Evolutionary conservation across 2,329 filamentous ascomycete species (phyloP).

Genomic region (Fusarium subtropicale): DNA sequence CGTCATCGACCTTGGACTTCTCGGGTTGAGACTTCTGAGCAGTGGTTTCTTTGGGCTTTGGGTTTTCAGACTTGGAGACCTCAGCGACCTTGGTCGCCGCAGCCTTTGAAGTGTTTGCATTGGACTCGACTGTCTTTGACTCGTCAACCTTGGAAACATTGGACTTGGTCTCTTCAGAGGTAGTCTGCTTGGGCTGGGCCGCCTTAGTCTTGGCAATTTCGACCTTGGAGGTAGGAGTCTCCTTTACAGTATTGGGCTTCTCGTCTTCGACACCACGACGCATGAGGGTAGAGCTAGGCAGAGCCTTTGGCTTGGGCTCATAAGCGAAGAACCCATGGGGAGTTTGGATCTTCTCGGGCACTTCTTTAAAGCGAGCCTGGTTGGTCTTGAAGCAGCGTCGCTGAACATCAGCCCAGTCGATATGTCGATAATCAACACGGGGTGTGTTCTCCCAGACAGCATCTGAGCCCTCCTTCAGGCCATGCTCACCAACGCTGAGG

Average conservation of each 20-base stretch:
- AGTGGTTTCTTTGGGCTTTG: constrained; percentile 2
- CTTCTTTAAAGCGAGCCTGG: constrained; percentile 71
- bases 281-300: constrained; percentile 14
- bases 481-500: constrained; percentile 85
- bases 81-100: constrained; percentile 8
- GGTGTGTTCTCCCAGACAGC: constrained; percentile 77
- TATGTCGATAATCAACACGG: constrained; percentile 79
- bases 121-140: constrained; percentile 4
- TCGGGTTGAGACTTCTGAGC: constrained; percentile 6
- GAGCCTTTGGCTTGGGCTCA: constrained; percentile 43
- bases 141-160: neutral
- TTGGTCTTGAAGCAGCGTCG: constrained; percentile 79
- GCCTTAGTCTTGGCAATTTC: constrained; percentile 13
- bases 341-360: constrained; percentile 54
- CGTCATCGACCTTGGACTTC: constrained; percentile 19
- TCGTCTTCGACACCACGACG: constrained; percentile 32
- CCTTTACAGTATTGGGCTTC: constrained; percentile 20
- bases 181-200: neutral
- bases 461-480: constrained; percentile 84
- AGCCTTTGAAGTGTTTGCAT: neutral
- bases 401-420: constrained; percentile 85
- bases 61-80: constrained; percentile 5
- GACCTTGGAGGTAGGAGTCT: constrained; percentile 28
- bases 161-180: constrained; percentile 6
- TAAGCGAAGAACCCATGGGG: constrained; percentile 65